Conservation (phyloP, 345 rosid genomes). For the Litchi chinensis region DNA sequence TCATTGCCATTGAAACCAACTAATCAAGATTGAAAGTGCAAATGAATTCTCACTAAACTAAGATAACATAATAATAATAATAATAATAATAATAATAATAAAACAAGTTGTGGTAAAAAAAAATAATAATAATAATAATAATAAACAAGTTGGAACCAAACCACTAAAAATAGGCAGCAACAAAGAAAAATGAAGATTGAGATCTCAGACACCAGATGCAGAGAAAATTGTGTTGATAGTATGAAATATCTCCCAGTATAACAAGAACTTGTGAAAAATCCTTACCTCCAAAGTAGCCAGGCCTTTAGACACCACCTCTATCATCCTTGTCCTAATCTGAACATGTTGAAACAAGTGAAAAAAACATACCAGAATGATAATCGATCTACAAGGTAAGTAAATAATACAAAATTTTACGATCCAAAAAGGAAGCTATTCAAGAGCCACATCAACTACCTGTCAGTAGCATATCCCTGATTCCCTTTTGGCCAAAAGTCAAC, state of each 20-base stretch:
- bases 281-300: conserved; percentile 85
- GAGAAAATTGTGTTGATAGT: neutral
- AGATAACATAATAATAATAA: neutral
- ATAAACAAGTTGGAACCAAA: neutral
- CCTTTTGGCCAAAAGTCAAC: neutral
- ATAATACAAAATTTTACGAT: neutral
- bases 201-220: neutral
- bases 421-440: neutral
- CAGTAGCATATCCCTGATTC: neutral
- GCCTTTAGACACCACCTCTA: conserved; percentile 88
- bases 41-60: conserved; percentile 11
- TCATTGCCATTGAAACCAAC: conserved; percentile 22
- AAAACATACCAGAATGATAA: conserved; percentile 3
- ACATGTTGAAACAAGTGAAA: conserved; percentile 11
- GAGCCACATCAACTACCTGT: neutral
- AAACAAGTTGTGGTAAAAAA: neutral
- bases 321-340: conserved; percentile 86
- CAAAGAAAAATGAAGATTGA: neutral
- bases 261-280: neutral
- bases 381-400: neutral
- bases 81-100: no score
- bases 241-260: conserved; percentile 9
- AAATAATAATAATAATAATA: neutral
- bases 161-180: conserved; percentile 1
- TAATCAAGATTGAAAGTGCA: conserved; percentile 2